Conservation (phyloP, 164 flowering plant genomes). For the Platanus orientalis region DNA sequence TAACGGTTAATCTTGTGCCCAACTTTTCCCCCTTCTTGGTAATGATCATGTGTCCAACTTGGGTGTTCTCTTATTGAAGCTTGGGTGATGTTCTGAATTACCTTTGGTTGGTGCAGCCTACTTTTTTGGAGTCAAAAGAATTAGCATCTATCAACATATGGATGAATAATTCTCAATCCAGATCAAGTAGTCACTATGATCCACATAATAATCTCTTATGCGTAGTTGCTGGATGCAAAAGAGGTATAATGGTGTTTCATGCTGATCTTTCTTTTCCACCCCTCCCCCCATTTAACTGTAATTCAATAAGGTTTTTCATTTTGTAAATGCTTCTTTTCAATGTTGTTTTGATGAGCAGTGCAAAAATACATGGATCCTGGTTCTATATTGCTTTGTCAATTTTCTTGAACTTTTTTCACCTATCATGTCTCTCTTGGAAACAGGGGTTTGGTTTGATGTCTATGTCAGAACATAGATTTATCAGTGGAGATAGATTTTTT, state of each 20-base stretch:
- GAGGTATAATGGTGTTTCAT: conserved; percentile 42
- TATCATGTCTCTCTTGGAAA: background rate
- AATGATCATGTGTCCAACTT: background rate
- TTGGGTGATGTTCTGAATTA: background rate
- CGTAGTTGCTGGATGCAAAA: conserved; percentile 75
- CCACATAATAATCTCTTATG: conserved; percentile 91
- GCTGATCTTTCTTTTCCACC: background rate
- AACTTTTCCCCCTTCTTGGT: background rate
- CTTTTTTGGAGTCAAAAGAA: conserved; percentile 46
- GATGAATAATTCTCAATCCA: conserved; percentile 75
- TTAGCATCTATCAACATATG: conserved; percentile 78
- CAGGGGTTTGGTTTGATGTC: background rate
- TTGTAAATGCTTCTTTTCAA: background rate
- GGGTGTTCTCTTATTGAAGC: no score
- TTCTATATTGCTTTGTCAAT: background rate
- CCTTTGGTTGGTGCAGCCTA: conserved; percentile 49
- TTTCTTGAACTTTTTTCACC: background rate
- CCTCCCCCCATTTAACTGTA: no score
- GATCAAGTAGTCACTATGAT: conserved; percentile 96
- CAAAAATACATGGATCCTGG: no score
- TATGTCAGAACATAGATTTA: background rate
- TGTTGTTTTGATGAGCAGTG: background rate
- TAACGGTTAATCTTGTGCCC: no score
- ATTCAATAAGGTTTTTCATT: background rate
- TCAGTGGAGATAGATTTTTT: no score